Base-by-base conservation (phyloP, 2,329 filamentous ascomycete species). In the Ophiosphaerella korrae region DNA sequence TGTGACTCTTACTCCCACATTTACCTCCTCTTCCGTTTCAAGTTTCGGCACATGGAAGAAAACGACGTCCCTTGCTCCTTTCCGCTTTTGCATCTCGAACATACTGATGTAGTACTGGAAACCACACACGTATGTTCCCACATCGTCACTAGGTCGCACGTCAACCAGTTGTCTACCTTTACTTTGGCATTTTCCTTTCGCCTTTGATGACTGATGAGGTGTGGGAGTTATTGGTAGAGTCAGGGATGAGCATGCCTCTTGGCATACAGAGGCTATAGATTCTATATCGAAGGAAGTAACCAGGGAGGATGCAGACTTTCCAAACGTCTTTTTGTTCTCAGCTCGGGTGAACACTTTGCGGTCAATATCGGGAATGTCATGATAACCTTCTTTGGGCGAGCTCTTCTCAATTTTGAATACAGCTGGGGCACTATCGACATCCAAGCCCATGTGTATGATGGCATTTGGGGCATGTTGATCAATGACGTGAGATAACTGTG, bases 401-500 rank as follows among this genome's bases (percentile, higher is more conserved):
- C 82, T 78, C 9, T 83, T 80, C 76, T 96, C 91, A 7, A 93
- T 77, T 9, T 83, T 82, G 70, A 93, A 95, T 61, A 84, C 84
- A 62, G 72, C 80, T 60, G 29, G 42, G 3, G 34, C 44, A 42
- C 75, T 83, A 64, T 71, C 88, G 68, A 70, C 77, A 0, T 90
- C 89, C 82, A 95, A 91, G 55, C 91, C 91, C 44, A 95, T 88
- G 72, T 95, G 90, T 3, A 96, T 72, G 18, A 86, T 80, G 26
- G 88, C 74, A 71, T 95, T 88, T 8, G 71, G 67, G 6, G 36
- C 24, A 55, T 74, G 76, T 26, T 75, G 58, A 12, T 75, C 67
- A 75, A 90, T 84, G 5, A 96, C 77, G 5, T 68, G 68, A 1
- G 90, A 88, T 3, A 92, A 79, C 2, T 87, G 71, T 11, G 77